phyloP scores from a whole-genome alignment of 345 rosid genomes.

The Litchi chinensis region DNA sequence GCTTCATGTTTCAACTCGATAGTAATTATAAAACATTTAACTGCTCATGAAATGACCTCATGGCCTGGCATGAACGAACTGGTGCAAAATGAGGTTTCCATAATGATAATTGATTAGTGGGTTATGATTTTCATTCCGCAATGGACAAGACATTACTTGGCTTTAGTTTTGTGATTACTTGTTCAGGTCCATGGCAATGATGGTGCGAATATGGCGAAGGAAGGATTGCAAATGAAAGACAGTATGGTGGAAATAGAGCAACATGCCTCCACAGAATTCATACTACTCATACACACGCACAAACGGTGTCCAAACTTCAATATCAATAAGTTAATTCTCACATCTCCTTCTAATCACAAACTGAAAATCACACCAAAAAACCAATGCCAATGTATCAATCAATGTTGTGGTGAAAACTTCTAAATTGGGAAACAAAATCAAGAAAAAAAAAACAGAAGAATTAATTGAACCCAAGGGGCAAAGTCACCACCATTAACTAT shows the following conservation, averaged over 20 bases:
- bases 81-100: no score
- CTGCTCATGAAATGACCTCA: no score
- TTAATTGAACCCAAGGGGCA: conserved; percentile 29
- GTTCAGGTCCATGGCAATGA: background rate
- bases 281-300: background rate
- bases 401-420: conserved; percentile 22
- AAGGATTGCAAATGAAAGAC: background rate
- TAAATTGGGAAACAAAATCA: background rate
- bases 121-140: no score
- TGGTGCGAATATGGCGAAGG: no score
- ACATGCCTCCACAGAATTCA: background rate
- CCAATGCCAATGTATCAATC: conserved; percentile 13
- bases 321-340: background rate
- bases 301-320: background rate
- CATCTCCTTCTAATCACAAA: conserved; percentile 28
- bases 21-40: no score
- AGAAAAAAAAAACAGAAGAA: conserved; percentile 15
- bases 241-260: background rate
- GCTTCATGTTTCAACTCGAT: no score
- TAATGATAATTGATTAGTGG: no score
- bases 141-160: no score
- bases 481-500: conserved; percentile 37
- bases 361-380: conserved; percentile 32
- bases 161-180: background rate
- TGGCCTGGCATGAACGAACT: no score